phyloP scores from a whole-genome alignment of 2,329 filamentous ascomycete genomes.

The Cladosporium sp. region DNA sequence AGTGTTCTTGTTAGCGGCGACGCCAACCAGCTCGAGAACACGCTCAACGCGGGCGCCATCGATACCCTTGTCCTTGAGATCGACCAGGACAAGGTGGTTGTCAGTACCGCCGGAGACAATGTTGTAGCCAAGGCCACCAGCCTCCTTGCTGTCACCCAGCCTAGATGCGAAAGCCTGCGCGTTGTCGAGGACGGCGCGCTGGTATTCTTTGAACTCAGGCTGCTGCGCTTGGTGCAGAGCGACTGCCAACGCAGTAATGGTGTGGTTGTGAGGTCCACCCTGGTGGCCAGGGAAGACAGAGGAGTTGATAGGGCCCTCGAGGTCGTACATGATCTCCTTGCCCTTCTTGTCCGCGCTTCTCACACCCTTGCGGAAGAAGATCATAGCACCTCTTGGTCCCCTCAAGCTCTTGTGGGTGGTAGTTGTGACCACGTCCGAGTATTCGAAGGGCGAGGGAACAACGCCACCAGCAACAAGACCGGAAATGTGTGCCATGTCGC shows the following conservation, averaged over 20 bases:
- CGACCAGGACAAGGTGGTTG: constrained; percentile 91
- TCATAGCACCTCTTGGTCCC: constrained; percentile 92
- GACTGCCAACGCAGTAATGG: constrained; percentile 90
- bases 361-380: constrained; percentile 95
- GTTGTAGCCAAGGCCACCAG: constrained; percentile 76
- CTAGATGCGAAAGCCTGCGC: constrained; percentile 77
- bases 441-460: constrained; percentile 81
- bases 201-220: constrained; percentile 87
- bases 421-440: constrained; percentile 92
- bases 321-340: constrained; percentile 81
- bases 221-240: constrained; percentile 90
- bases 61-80: constrained; percentile 82
- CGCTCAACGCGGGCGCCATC: constrained; percentile 95
- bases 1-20: constrained; percentile 99
- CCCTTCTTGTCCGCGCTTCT: constrained; percentile 78
- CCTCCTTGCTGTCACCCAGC: constrained; percentile 63
- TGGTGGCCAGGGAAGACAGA: constrained; percentile 98
- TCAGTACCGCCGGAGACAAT: constrained; percentile 93
- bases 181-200: constrained; percentile 84
- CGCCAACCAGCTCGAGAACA: constrained; percentile 94
- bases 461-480: constrained; percentile 90
- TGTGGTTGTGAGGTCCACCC: constrained; percentile 97
- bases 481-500: constrained; percentile 97
- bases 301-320: constrained; percentile 89
- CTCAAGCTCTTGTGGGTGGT: constrained; percentile 97